Conservation (phyloP, 768 basidiomycete species). For the Boletus huronensis region DNA sequence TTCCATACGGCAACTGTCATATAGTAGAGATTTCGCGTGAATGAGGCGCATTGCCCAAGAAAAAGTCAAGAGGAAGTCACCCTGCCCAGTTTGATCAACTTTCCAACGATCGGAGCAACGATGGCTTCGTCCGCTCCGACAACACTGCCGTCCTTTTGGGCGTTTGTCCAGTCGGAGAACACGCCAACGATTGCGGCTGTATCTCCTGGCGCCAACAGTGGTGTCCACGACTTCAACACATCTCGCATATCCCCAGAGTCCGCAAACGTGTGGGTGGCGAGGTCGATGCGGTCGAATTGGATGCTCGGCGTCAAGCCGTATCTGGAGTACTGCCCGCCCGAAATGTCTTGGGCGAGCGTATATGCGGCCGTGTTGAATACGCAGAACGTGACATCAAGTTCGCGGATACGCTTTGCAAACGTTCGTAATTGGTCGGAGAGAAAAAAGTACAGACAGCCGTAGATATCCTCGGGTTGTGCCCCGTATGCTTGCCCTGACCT, state of each 20-base stretch:
- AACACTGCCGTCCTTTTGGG: constrained; percentile 9
- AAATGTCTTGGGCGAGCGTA: constrained; percentile 39
- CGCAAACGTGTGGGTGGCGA: constrained; percentile 40
- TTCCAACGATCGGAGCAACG: constrained; percentile 12
- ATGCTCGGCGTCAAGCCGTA: constrained; percentile 25
- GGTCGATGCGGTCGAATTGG: constrained; percentile 43
- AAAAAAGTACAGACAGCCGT: constrained; percentile 48
- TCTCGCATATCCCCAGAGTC: constrained; percentile 30
- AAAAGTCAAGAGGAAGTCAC: background rate
- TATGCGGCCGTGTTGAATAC: constrained; percentile 35
- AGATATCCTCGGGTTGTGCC: constrained; percentile 39
- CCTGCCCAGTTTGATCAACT: constrained; percentile 19
- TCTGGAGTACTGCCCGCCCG: constrained; percentile 11
- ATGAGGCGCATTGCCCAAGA: background rate
- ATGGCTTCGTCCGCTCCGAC: constrained; percentile 10
- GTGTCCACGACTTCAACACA: constrained; percentile 35
- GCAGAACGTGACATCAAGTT: constrained; percentile 34
- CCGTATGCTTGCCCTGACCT: constrained; percentile 36
- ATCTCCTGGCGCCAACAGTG: constrained; percentile 30
- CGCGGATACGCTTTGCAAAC: constrained; percentile 38
- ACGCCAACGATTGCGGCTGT: constrained; percentile 38
- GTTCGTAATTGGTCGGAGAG: constrained; percentile 37
- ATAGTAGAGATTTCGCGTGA: background rate
- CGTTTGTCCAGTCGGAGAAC: constrained; percentile 40
- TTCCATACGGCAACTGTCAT: constrained; percentile 16